phyloP scores from a whole-genome alignment of 495 filamentous ascomycete species.

The Talaromyces ruber region DNA sequence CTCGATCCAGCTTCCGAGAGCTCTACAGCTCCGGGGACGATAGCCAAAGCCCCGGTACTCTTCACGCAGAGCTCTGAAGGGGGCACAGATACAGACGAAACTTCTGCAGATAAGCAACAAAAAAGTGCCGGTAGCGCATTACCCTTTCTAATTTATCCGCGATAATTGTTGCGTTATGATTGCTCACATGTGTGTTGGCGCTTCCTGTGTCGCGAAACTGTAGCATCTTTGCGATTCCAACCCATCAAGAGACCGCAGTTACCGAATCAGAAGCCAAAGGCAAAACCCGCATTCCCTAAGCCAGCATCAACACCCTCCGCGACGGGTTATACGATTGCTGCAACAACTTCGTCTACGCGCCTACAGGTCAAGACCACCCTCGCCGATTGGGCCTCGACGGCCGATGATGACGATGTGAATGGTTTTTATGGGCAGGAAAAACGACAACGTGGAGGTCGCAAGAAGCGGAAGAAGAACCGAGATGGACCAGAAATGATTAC shows the following conservation, averaged over 20 bases:
- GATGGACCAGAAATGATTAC: conserved; percentile 52
- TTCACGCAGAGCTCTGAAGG: conserved; percentile 52
- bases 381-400: conserved; percentile 73
- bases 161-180: conserved; percentile 19
- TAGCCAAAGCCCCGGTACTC: conserved; percentile 71
- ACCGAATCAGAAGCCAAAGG: conserved; percentile 59
- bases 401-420: conserved; percentile 67
- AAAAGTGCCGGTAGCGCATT: conserved; percentile 60
- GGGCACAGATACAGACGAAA: conserved; percentile 42
- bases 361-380: conserved; percentile 53
- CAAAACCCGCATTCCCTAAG: conserved; percentile 42
- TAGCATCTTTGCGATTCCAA: conserved; percentile 79
- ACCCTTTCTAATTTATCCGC: conserved; percentile 13
- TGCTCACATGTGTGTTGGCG: conserved; percentile 39
- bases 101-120: conserved; percentile 58
- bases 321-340: conserved; percentile 13
- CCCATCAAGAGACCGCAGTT: conserved; percentile 72
- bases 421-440: conserved; percentile 55
- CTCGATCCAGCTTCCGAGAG: conserved; percentile 42
- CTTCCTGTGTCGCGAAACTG: conserved; percentile 16
- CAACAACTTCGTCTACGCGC: conserved; percentile 15
- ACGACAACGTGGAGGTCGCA: conserved; percentile 69
- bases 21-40: conserved; percentile 46
- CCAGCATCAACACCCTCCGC: conserved; percentile 15
- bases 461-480: conserved; percentile 77